Conservation (phyloP, 108 stramenopile species). For the Nitzschia sp. region DNA sequence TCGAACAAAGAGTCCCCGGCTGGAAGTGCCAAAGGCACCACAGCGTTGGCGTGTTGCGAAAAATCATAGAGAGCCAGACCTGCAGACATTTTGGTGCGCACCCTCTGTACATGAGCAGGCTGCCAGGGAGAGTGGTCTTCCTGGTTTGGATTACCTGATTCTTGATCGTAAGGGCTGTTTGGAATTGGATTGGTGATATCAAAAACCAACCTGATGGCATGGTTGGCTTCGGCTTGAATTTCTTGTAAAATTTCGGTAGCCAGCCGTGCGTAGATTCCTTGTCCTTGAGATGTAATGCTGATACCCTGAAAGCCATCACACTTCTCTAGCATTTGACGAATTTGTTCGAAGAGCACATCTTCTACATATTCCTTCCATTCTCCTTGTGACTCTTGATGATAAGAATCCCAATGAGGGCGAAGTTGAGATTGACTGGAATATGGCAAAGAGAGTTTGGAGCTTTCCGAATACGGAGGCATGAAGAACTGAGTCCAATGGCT, state of each 20-base stretch:
- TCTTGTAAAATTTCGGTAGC: constrained; percentile 66
- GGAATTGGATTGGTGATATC: constrained; percentile 13
- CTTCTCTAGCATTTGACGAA: constrained; percentile 66
- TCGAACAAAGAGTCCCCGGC: constrained; percentile 39
- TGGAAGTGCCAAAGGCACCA: constrained; percentile 49
- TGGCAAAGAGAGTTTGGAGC: constrained; percentile 45
- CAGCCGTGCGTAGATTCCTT: constrained; percentile 61
- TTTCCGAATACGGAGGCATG: constrained; percentile 62
- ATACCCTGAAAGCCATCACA: constrained; percentile 71
- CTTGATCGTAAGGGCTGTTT: not conserved
- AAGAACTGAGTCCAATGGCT: constrained; percentile 64
- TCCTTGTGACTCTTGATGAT: constrained; percentile 2
- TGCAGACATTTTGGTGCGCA: constrained; percentile 46
- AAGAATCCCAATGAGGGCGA: constrained; percentile 34
- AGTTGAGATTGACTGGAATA: constrained; percentile 36
- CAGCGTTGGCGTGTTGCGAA: constrained; percentile 50
- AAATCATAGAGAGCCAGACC: constrained; percentile 67
- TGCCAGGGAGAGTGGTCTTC: constrained; percentile 27
- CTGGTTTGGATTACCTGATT: not conserved
- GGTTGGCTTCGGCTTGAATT: constrained; percentile 66
- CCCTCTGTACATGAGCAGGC: constrained; percentile 40
- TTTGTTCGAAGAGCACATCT: constrained; percentile 51
- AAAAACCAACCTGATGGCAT: constrained; percentile 53
- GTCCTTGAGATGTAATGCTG: constrained; percentile 49
- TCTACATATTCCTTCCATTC: constrained; percentile 29